Base-by-base conservation (phyloP, 371 early-diverging fungal species). In the Mortierella sp. region DNA sequence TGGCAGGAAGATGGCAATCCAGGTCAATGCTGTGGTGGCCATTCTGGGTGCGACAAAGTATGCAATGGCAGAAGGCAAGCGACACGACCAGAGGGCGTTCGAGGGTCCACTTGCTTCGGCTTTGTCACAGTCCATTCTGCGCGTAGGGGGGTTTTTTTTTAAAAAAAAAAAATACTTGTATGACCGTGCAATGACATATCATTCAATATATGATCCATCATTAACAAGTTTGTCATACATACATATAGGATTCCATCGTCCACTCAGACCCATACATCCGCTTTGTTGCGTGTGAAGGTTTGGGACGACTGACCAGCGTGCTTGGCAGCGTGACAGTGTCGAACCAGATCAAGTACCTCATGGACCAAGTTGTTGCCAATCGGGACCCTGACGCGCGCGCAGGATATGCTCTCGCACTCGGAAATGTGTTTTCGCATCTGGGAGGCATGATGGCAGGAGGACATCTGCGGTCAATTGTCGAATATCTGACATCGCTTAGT, bases 311-410 rank as follows among this genome's bases (percentile, higher is more conserved):
- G 49, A 89, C 95, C 0, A 87, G 92, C 4, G 86, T 90, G 19
- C 87, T 91, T 0, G 91, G 94, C 15, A 90, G 86, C 1, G 73
- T 87, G 5, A 91, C 94, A 72, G 85, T 95, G 41, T 88, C 95
- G 27, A 81, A 86, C 7, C 87, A 95, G 58, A 89, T 97, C 71
- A 93, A 95, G 60, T 84, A 85, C 24, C 85, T 97, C 23, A 93
- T 96, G 6, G 92, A 93, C 47, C 84, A 93, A 65, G 95, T 97
- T 2, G 93, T 98, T 14, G 91, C 92, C 19, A 93, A 94, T 50
- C 86, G 97, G 17, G 97, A 98, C 53, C 97, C 97, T 1, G 96
- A 95, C 80, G 90, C 92, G 1, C 90, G 98, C 8, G 94, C 98
- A 0, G 97, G 98, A 3, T 89, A 93, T 19, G 93, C 95, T 0